A percentile compares a stretch with the other conserved stretches of the same genome.
Evolutionary conservation across 176 grass and related monocot species (phyloP).

Genomic region (Bonia amplexicaulis): DNA sequence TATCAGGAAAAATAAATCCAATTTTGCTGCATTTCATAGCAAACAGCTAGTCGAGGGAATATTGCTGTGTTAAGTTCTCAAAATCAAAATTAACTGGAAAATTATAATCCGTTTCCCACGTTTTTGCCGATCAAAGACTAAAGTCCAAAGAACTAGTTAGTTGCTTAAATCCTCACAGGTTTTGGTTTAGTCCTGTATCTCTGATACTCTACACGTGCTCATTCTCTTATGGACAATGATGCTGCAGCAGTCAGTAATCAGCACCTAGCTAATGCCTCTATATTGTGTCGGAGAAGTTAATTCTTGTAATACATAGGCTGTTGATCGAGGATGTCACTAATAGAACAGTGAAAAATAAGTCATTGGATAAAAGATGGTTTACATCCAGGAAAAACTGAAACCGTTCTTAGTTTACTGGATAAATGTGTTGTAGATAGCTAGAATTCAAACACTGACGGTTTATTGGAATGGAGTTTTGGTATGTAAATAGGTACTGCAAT

Average conservation of each 20-base stretch:
- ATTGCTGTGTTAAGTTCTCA: not conserved
- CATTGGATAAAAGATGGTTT: not conserved
- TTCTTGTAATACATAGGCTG: not conserved
- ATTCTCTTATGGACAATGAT: not conserved
- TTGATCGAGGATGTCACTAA: not conserved
- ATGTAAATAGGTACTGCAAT: not conserved
- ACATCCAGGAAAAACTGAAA: not conserved
- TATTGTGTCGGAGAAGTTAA: not conserved
- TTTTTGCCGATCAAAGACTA: not conserved
- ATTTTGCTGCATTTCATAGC: not conserved
- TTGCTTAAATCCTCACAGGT: not conserved
- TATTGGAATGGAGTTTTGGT: not conserved
- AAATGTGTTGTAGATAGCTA: not conserved
- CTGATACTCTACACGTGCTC: not conserved
- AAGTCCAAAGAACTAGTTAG: not conserved
- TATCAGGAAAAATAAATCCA: not conserved
- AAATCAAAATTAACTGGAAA: not conserved
- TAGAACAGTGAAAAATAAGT: not conserved
- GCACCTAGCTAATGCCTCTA: not conserved
- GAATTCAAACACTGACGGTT: not conserved
- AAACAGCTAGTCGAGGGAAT: not conserved
- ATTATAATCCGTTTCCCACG: not conserved
- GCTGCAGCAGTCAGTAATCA: not conserved
- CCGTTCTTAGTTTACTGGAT: not conserved
- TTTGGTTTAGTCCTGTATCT: not conserved